Base-by-base conservation (phyloP, 2,329 filamentous ascomycete genomes). In the Fragosphaeria purpurea region DNA sequence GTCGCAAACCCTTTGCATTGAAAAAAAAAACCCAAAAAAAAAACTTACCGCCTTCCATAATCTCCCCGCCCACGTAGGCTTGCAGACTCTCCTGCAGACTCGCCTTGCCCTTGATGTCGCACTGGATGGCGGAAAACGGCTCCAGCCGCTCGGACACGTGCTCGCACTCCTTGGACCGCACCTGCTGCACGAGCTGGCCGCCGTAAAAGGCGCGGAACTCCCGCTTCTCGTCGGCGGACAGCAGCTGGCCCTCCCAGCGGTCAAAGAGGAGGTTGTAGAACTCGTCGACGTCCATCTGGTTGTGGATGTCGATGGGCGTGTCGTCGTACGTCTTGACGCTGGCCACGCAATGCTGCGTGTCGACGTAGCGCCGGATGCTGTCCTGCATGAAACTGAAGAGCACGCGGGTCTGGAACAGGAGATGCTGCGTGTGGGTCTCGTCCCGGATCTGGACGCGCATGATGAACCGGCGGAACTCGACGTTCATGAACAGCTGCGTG, bases 201-300 rank as follows among this genome's bases (percentile, higher is more conserved):
- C 90, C 89, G 61, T 93, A 98, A 60, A 97, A 93, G 0, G 83
- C 83, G 46, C 86, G 80, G 56, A 98, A 85, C 30, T 68, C 70
- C 56, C 79, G 82, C 65, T 87, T 95, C 37, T 81, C 79, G n/a
- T 81, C 75, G 2, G 73, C 67, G 8, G 77, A 76, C 13, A 77
- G 66, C 56, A 97, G 80, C 60, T 95, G 88, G 7, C 80, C 79
- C 63, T 98, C 94, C 79, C 89, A 89, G 32, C 89, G 80, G 64
- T 95, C 89, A 59, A 97, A 93, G 0, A 98, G 76, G 5, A 95
- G 76, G 60, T 93, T 95, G 70, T 94, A 97, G 63, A 97, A 98
- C 63, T 96, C 90, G 59, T 97, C 93, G 5, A 96, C 93, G 63
- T 98, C 93, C 88, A 98, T 97, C 65, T 98, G 93, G 53, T 86